Conservation (phyloP, 345 rosid species). For the Murraya koenigii region DNA sequence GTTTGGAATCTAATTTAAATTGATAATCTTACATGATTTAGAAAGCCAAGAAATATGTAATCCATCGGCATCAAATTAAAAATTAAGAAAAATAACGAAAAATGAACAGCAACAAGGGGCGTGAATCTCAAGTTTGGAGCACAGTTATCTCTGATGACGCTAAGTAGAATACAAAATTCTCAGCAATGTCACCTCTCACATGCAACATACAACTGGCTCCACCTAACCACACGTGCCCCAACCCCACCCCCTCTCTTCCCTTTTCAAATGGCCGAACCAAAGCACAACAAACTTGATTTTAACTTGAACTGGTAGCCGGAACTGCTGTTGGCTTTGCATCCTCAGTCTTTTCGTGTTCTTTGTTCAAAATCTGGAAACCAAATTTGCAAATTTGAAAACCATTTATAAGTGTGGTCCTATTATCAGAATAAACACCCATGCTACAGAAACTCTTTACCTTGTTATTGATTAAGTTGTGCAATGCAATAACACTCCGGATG, state of each 20-base stretch:
- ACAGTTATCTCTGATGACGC: not conserved
- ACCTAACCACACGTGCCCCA: not conserved
- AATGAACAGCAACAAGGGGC: not conserved
- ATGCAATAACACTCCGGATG: slow-evolving; percentile 73
- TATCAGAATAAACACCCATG: not conserved
- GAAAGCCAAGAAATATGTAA: not conserved
- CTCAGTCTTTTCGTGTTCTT: slow-evolving; percentile 87
- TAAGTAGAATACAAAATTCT: slow-evolving; percentile 5
- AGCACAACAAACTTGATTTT: not conserved
- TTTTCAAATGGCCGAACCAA: not conserved
- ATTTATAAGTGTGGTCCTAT: not conserved
- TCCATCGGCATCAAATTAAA: not conserved
- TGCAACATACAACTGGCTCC: not conserved
- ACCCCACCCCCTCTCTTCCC: not conserved
- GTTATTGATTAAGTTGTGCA: slow-evolving; percentile 92
- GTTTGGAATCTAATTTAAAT: not conserved
- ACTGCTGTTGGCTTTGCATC: slow-evolving; percentile 66
- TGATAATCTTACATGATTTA: not conserved
- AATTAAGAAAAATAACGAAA: not conserved
- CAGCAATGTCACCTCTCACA: not conserved
- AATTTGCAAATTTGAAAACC: not conserved
- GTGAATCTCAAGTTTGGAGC: not conserved
- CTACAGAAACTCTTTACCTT: slow-evolving; percentile 44
- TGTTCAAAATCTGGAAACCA: slow-evolving; percentile 68
- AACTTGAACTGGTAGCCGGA: slow-evolving; percentile 43